These are phyloP conservation scores for Proliferodiscus dingleyae DNA, from an alignment of 2,329 filamentous ascomycete species.

Conservation along the genomic window DNA sequence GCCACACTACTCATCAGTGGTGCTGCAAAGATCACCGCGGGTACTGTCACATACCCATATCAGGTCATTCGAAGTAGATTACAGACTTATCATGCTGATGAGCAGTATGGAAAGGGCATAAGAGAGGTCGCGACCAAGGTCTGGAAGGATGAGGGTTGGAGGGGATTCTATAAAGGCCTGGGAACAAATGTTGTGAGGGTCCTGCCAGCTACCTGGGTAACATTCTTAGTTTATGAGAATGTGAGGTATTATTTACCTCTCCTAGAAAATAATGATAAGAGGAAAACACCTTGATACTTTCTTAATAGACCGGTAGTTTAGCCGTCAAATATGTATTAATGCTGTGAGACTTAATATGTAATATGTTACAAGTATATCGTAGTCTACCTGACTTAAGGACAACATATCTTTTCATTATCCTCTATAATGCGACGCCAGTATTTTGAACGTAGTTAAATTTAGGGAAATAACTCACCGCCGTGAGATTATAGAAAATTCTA, in stretches of 20 bases:
- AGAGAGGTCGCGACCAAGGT: conserved; percentile 67
- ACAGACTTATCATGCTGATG: conserved; percentile 81
- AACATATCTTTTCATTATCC: too few relatives aligned
- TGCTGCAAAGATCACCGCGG: conserved; percentile 78
- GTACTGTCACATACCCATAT: conserved; percentile 89
- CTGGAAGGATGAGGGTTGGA: conserved; percentile 71
- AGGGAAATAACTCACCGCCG: too few relatives aligned
- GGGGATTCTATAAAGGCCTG: conserved; percentile 88
- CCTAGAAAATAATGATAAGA: too few relatives aligned
- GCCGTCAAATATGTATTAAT: too few relatives aligned
- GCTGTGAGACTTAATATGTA: too few relatives aligned
- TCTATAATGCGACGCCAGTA: too few relatives aligned
- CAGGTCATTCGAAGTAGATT: conserved; percentile 85
- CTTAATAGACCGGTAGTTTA: too few relatives aligned
- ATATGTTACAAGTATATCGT: too few relatives aligned
- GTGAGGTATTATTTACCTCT: conserved; percentile 65
- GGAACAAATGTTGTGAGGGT: conserved; percentile 87
- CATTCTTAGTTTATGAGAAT: conserved; percentile 96
- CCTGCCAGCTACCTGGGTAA: conserved; percentile 91
- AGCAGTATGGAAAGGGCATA: conserved; percentile 65
- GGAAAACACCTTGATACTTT: too few relatives aligned
- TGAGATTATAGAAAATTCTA: too few relatives aligned
- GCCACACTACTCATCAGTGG: conserved; percentile 77
- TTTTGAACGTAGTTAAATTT: too few relatives aligned
- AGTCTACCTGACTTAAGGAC: too few relatives aligned